A percentile compares a stretch with the other conserved stretches of the same genome.
These are phyloP conservation scores for Suillus fuscotomentosus DNA, from an alignment of 768 basidiomycete genomes.

Conservation along the genomic window DNA sequence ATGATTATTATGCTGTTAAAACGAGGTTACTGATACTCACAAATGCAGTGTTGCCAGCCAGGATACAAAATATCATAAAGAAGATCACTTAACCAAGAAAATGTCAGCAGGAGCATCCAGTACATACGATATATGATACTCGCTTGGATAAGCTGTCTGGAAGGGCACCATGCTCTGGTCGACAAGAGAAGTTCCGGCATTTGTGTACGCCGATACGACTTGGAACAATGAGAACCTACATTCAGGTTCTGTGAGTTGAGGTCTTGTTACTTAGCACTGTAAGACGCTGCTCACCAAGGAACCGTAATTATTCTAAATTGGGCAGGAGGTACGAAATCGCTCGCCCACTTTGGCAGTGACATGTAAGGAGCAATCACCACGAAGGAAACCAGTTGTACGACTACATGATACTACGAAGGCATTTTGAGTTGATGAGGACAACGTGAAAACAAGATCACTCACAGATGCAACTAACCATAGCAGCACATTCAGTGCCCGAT, in stretches of 20 bases:
- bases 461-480: constrained; percentile 80
- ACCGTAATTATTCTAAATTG: constrained; percentile 55
- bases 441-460: constrained; percentile 28
- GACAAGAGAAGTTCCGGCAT: constrained; percentile 82
- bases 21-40: constrained; percentile 50
- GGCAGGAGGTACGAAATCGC: constrained; percentile 57
- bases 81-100: constrained; percentile 47
- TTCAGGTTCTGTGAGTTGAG: not conserved
- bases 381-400: constrained; percentile 66
- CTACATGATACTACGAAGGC: constrained; percentile 71
- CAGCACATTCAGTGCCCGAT: constrained; percentile 75
- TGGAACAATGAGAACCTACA: constrained; percentile 84
- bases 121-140: not conserved
- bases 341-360: constrained; percentile 53
- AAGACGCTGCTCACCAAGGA: constrained; percentile 53
- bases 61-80: constrained; percentile 66
- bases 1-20: not conserved
- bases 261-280: not conserved
- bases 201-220: constrained; percentile 83
- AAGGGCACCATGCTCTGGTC: constrained; percentile 94
- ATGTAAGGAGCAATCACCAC: constrained; percentile 83
- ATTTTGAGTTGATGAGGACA: not conserved
- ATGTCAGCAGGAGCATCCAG: not conserved
- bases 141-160: constrained; percentile 70
- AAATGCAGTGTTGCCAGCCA: constrained; percentile 93